These are phyloP conservation scores for Epichloe gansuensis DNA, from an alignment of 2,329 filamentous ascomycete species.

Conservation along the genomic window DNA sequence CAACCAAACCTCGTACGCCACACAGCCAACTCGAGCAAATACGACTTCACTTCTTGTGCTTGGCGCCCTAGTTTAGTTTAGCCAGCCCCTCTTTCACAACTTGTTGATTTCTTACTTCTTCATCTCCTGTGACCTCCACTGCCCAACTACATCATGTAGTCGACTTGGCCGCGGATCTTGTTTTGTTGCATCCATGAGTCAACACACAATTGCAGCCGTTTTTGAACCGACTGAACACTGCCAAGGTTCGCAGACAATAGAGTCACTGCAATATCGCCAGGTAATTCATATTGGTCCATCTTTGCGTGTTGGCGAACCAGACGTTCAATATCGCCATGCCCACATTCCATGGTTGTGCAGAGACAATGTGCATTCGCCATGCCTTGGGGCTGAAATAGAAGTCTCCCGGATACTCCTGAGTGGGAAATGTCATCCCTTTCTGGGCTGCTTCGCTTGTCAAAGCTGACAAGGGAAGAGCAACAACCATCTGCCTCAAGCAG, in stretches of 20 bases:
- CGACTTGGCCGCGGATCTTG: neutral
- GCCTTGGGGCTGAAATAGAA: neutral
- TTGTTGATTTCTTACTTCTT: neutral
- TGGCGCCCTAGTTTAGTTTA: neutral
- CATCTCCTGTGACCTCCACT: neutral
- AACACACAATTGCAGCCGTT: slow-evolving; percentile 1
- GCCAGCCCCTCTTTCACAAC: neutral
- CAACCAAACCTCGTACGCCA: neutral
- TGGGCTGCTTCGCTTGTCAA: neutral
- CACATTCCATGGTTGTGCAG: neutral
- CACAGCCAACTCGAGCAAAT: neutral
- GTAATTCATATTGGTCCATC: neutral
- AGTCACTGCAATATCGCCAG: neutral
- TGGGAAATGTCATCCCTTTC: neutral
- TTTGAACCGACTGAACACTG: neutral
- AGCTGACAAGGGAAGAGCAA: neutral
- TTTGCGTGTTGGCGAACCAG: neutral
- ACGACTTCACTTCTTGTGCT: neutral
- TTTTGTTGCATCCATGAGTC: slow-evolving; percentile 1
- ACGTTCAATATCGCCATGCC: neutral
- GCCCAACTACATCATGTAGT: slow-evolving; percentile 1
- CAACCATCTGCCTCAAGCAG: neutral
- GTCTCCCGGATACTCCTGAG: neutral
- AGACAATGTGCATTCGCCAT: neutral
- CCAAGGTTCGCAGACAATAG: neutral